A percentile compares a stretch with the other conserved stretches of the same genome.
phyloP scores from a whole-genome alignment of 2,329 filamentous ascomycete species.

The Trematosphaeria pertusa region DNA sequence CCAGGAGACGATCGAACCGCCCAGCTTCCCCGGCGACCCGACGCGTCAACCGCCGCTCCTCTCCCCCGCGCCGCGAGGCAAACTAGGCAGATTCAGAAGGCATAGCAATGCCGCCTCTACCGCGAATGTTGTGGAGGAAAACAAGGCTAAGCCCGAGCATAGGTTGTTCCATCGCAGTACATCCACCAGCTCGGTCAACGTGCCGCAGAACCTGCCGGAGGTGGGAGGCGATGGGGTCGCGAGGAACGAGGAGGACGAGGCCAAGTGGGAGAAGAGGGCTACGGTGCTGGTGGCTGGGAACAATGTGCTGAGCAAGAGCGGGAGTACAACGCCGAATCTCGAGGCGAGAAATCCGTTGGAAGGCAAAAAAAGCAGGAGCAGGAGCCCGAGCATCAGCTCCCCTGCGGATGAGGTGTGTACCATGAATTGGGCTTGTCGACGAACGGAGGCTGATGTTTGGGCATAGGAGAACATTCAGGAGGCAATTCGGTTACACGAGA shows the following conservation, averaged over 20 bases:
- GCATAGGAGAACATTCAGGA: conserved; percentile 76
- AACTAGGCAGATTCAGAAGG: conserved; percentile 41
- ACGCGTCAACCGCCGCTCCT: conserved; percentile 37
- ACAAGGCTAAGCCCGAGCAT: conserved; percentile 34
- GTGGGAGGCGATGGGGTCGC: conserved; percentile 61
- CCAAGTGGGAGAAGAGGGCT: conserved; percentile 90
- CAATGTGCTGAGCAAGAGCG: conserved; percentile 49
- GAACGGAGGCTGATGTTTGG: conserved; percentile 21
- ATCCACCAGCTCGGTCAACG: conserved; percentile 70
- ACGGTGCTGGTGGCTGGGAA: conserved; percentile 78
- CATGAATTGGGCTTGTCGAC: conserved; percentile 11
- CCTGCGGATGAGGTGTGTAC: conserved; percentile 49
- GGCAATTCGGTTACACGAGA: conserved; percentile 93
- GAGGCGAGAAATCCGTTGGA: conserved; percentile 28
- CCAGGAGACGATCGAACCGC: conserved; percentile 79
- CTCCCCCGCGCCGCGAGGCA: conserved; percentile 35
- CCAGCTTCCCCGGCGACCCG: conserved; percentile 58
- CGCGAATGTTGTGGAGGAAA: conserved; percentile 19
- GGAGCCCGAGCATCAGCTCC: conserved; percentile 47
- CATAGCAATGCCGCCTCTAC: conserved; percentile 41
- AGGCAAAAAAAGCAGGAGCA: conserved; percentile 27
- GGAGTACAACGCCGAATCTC: conserved; percentile 36
- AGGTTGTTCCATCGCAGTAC: conserved; percentile 65
- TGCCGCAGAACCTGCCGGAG: conserved; percentile 81
- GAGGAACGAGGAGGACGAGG: conserved; percentile 55